phyloP scores from a whole-genome alignment of 352 stramenopile species.

The Chrysophaeum taylorii region DNA sequence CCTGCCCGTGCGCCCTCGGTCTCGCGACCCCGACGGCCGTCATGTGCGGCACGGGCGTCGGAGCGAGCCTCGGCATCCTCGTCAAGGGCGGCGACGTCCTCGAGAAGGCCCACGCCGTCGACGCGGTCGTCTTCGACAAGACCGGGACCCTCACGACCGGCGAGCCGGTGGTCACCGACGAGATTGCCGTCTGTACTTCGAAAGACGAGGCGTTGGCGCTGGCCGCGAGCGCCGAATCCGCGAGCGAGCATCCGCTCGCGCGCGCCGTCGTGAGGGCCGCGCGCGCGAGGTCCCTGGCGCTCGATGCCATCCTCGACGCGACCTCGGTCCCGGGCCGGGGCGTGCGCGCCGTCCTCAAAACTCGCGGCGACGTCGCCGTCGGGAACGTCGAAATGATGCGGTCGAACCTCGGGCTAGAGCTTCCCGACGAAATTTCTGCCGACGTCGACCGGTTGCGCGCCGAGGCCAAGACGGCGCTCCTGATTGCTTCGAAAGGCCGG shows the following conservation, averaged over 20 bases:
- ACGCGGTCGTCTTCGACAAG: conserved; percentile 98
- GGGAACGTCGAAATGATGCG: conserved; percentile 65
- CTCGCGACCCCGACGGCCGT: conserved; percentile 94
- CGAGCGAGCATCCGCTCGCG: conserved; percentile 84
- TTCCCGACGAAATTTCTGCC: conserved; percentile 49
- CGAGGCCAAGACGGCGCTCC: conserved; percentile 81
- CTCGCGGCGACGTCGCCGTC: conserved; percentile 62
- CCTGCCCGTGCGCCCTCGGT: conserved; percentile 95
- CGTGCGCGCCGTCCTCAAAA: conserved; percentile 52
- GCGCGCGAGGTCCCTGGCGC: conserved; percentile 50
- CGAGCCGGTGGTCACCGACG: conserved; percentile 55
- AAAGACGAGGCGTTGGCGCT: conserved; percentile 43
- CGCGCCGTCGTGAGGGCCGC: conserved; percentile 79
- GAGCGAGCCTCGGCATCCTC: conserved; percentile 86
- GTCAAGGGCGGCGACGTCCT: conserved; percentile 88
- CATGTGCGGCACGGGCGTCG: conserved; percentile 95
- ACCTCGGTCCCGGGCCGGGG: conserved; percentile 69
- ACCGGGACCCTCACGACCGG: conserved; percentile 94
- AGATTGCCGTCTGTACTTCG: conserved; percentile 4
- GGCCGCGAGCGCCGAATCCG: conserved; percentile 75
- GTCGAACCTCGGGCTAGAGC: conserved; percentile 25
- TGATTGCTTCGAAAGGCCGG: conserved; percentile 79
- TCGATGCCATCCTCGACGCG: conserved; percentile 20
- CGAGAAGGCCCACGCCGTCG: conserved; percentile 58
- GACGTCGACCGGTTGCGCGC: conserved; percentile 47